A percentile compares a stretch with the other conserved stretches of the same genome.
phyloP scores from a whole-genome alignment of 305 asterid genomes.

The Solanum aculeatissimum region DNA sequence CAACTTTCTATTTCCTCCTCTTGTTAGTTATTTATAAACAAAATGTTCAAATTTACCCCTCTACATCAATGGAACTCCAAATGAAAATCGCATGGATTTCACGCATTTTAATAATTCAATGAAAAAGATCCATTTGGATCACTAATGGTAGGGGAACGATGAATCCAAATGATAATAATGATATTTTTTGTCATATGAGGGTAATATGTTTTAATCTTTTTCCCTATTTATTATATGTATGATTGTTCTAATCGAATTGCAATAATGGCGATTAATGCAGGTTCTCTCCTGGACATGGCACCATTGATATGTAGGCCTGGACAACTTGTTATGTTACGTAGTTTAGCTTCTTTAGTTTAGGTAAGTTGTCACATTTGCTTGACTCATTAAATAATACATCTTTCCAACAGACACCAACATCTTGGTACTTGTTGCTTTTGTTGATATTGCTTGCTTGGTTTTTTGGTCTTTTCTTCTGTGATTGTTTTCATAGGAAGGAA shows the following conservation, averaged over 20 bases:
- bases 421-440: not conserved
- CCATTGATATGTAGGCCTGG: conserved; percentile 57
- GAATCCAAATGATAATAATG: not conserved
- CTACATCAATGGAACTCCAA: not conserved
- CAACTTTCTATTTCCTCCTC: not conserved
- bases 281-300: conserved; percentile 67
- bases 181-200: not conserved
- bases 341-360: conserved; percentile 28
- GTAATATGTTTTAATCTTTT: not conserved
- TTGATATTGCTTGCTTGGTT: not conserved
- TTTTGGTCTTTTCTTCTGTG: not conserved
- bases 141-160: not conserved
- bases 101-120: not conserved
- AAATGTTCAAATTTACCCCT: not conserved
- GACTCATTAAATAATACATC: not conserved
- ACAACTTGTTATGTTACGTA: conserved; percentile 24
- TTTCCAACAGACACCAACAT: not conserved
- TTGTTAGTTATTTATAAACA: not conserved
- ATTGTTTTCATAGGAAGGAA: conserved; percentile 1
- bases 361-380: conserved; percentile 8
- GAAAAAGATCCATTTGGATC: not conserved
- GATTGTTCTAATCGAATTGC: not conserved
- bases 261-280: conserved; percentile 13
- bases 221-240: not conserved
- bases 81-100: not conserved